Conservation (phyloP, 2,329 filamentous ascomycete genomes). For the Trichoderma sp. region DNA sequence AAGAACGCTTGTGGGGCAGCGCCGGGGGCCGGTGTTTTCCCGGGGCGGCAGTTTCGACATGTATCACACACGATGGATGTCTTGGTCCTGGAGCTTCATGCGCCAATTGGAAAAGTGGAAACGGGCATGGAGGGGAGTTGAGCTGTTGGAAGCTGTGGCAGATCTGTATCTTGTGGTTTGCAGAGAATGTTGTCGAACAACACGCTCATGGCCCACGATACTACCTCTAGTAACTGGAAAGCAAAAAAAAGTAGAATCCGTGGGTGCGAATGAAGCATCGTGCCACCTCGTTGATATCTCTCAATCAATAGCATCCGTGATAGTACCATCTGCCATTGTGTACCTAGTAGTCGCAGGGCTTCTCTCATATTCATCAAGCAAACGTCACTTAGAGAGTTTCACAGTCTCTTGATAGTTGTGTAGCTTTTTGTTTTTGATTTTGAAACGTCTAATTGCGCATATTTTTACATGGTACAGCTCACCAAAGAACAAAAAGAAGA, state of each 20-base stretch:
- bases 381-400: neutral
- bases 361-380: neutral
- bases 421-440: constrained; percentile 25
- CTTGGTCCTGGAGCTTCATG: neutral
- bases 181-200: no score
- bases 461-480: constrained; percentile 58
- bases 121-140: neutral
- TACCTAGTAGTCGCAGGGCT: neutral
- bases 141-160: neutral
- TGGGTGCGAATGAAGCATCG: constrained; percentile 5
- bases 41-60: neutral
- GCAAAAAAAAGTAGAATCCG: neutral
- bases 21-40: constrained; percentile 29
- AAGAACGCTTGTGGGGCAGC: constrained; percentile 23
- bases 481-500: constrained; percentile 42
- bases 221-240: neutral
- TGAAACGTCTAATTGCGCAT: constrained; percentile 52
- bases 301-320: neutral
- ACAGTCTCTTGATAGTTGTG: constrained; percentile 6
- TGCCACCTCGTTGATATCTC: constrained; percentile 2
- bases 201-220: no score
- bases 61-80: neutral
- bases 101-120: constrained; percentile 19
- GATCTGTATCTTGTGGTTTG: no score
- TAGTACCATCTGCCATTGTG: neutral